phyloP scores from a whole-genome alignment of 192 early-diverging fungal genomes.

The Backusella psychrophila region DNA sequence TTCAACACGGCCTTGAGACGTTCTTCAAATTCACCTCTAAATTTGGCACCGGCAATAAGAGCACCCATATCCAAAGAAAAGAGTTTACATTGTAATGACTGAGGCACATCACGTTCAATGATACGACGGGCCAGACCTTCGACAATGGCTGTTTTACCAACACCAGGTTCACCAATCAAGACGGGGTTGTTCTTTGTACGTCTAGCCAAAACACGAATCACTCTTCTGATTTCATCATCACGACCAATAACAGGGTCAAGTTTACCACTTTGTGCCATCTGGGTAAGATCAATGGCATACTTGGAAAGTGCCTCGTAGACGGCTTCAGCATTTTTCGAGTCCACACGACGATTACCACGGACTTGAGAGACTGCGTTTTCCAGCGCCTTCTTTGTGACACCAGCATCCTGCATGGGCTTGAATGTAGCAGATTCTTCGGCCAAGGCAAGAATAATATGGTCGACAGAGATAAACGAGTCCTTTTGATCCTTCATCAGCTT shows the following conservation, averaged over 20 bases:
- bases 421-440: constrained; percentile 62
- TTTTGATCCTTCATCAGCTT: constrained; percentile 83
- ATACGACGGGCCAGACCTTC: constrained; percentile 97
- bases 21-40: constrained; percentile 98
- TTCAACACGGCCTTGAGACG: constrained; percentile 94
- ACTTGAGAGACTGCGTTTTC: constrained; percentile 74
- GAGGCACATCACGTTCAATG: constrained; percentile 88
- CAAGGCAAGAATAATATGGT: constrained; percentile 88
- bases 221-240: constrained; percentile 93
- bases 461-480: constrained; percentile 85
- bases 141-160: constrained; percentile 84
- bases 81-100: constrained; percentile 75
- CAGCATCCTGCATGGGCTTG: constrained; percentile 63
- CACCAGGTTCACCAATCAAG: constrained; percentile 76
- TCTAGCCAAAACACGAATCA: constrained; percentile 86
- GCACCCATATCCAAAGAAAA: constrained; percentile 98
- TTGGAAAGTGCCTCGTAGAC: constrained; percentile 92
- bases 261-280: constrained; percentile 81
- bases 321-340: constrained; percentile 81
- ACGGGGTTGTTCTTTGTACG: constrained; percentile 82
- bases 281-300: constrained; percentile 89
- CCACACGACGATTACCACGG: constrained; percentile 82
- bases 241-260: constrained; percentile 97
- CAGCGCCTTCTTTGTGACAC: constrained; percentile 67
- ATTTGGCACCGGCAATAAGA: constrained; percentile 90